Base-by-base conservation (phyloP, 2,329 filamentous ascomycete genomes). In the Bipolaris zeicola region DNA sequence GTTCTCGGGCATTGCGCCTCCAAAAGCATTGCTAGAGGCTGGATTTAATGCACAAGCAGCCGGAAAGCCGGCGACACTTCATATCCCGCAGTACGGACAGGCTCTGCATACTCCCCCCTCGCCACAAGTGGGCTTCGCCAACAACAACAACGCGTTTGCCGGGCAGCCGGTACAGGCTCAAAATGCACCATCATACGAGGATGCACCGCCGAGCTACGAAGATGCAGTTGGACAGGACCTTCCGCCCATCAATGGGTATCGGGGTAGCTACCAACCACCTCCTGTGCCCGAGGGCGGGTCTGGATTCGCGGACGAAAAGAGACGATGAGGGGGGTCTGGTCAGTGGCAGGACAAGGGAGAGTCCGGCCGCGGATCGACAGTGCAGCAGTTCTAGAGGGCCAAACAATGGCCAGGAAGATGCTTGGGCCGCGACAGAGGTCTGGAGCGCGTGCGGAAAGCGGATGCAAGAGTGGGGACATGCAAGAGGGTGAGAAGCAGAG, bases 161-260 rank as follows among this genome's bases (percentile, higher is more conserved):
- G 66, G 65, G 3, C 50, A 57, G 20, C 64, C 69, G 43, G 63
- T 62, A 37, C 55, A 60, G 28, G 55, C 61, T 20, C 56, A 67
- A 20, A 53, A 63, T 2, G 69, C 75, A 20, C 84, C 72, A 10
- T 78, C 76, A 2, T 81, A 85, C 62, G 88, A 91, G 31, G 92
- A 95, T 53, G 91, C 92, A n/a, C 93, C 94, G 16, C 93, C 93
- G 6, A 96, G 91, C 69, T 98, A 98, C 71, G 92, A 96, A 76
- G 93, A 97, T 76, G 92, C 92, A 11, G 88, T 97, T 77, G 92
- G 92, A 6, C 88, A 91, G 62, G 85, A 88, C 56, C 77, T 95
- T 60, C 88, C 85, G 34, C 90, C 91, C 1, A 85, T 92, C 53
- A 85, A 91, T 71, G 89, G 87, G 58, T 79, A 88, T 24, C 82